Base-by-base conservation (phyloP, 106 monocot genomes). In the Apostasia shenzhenica region DNA sequence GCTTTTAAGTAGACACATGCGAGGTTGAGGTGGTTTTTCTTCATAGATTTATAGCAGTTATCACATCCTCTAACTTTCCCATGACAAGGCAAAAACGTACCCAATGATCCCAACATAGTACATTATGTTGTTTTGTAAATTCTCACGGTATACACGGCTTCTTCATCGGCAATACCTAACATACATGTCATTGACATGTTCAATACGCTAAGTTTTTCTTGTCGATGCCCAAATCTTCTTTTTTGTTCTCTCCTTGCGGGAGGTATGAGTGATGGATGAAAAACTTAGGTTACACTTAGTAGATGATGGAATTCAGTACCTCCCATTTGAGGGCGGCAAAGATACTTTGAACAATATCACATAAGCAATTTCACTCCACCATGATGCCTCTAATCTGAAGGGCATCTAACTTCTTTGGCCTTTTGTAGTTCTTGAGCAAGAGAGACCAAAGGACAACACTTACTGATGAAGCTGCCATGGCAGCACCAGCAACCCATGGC, bases 401-500 rank as follows among this genome's bases (percentile, higher is more conserved):
- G 6, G 47, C 66, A 6, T 86, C 80, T 69, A 93, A 58, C 52
- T 76, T 61, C 63, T 87, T 91, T 12, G 91, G 94, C 26, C 81
- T 83, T 71, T n/a, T 87, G 54, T 94, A 94, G 67, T 83, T 59
- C 79, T 84, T 91, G 67, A 94, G 51, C 61, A 91, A 73, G 4
- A 94, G 85, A 60, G 94, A 94, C 45, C 85, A 94, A 43, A 88
- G 78, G 7, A 94, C 91, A 6, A 94, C 94, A 59, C 90, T 91
- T 12, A 94, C 88, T 4, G 94, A 94, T 14, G 94, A 94, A n/a
- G 81, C 88, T 5, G 94, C 94, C 94, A 94, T 94, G 45, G 88
- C 83, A 6, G 87, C 94, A 51, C 94, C 94, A 3, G 91, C 78
- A 59, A 94, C 51, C 91, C 94, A 94, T 37, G 94, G 94, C 4